Evolutionary conservation across 805 yeast genomes (phyloP).

Genomic region (Myxozyma sirexii): DNA sequence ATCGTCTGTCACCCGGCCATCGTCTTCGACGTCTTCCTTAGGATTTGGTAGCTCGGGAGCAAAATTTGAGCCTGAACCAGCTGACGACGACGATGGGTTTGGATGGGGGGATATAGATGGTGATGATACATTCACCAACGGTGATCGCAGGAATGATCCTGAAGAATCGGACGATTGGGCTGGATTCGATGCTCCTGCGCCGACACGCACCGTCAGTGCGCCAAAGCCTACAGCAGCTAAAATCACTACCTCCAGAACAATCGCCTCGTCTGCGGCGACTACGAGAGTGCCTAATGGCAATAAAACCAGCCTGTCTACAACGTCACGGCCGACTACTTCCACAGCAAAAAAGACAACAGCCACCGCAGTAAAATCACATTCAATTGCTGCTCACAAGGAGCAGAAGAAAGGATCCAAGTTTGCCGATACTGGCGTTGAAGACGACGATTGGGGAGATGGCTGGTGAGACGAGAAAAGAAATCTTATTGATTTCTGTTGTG

Average conservation of each 20-base stretch:
- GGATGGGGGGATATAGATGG: slow-evolving; percentile 40
- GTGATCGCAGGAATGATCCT: not conserved
- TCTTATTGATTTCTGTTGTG: not conserved
- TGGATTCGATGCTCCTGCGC: slow-evolving; percentile 15
- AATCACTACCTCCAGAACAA: not conserved
- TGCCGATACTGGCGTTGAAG: slow-evolving; percentile 31
- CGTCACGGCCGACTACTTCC: not conserved
- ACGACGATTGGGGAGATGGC: slow-evolving; percentile 41
- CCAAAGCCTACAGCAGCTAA: slow-evolving; percentile 7
- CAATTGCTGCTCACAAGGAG: slow-evolving; percentile 29
- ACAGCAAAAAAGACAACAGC: slow-evolving; percentile 5
- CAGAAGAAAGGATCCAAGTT: slow-evolving; percentile 27
- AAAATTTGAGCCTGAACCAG: slow-evolving; percentile 28
- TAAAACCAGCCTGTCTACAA: not conserved
- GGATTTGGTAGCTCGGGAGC: slow-evolving; percentile 21
- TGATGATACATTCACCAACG: slow-evolving; percentile 19
- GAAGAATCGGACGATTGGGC: slow-evolving; percentile 26
- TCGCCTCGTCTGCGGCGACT: slow-evolving; percentile 3
- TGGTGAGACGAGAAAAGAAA: slow-evolving; percentile 14
- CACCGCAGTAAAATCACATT: slow-evolving; percentile 17
- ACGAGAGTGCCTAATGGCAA: slow-evolving; percentile 4
- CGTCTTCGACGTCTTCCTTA: slow-evolving; percentile 22
- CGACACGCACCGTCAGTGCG: slow-evolving; percentile 1
- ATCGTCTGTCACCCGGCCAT: slow-evolving; percentile 13
- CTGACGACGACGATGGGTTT: slow-evolving; percentile 40